Conservation (phyloP, 2,329 filamentous ascomycete species). For the Chrysosporium keratinophilum region DNA sequence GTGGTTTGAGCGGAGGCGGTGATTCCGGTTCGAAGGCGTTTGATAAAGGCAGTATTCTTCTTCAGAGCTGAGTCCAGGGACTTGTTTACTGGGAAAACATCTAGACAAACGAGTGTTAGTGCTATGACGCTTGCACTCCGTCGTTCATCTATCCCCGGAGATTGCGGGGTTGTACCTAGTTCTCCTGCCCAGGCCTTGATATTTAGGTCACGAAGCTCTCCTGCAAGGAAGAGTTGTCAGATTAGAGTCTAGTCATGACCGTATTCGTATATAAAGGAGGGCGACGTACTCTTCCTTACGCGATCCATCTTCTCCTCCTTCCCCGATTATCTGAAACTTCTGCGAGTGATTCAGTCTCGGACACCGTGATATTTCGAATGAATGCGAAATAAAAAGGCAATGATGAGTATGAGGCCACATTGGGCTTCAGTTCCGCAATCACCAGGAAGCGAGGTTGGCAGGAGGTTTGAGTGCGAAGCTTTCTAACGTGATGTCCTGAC, state of each 20-base stretch:
- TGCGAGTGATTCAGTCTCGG: conserved; percentile 1
- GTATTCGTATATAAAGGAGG: neutral
- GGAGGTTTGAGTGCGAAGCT: conserved; percentile 1
- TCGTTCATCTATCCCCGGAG: neutral
- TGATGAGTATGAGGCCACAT: conserved; percentile 13
- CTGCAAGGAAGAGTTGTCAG: conserved; percentile 37
- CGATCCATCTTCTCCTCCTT: conserved; percentile 36
- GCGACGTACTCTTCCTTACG: conserved; percentile 39
- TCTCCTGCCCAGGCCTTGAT: conserved; percentile 80
- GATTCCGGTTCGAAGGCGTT: conserved; percentile 82
- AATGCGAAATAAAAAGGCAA: conserved; percentile 9
- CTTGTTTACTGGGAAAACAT: conserved; percentile 64
- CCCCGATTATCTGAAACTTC: conserved; percentile 5
- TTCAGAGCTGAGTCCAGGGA: conserved; percentile 90
- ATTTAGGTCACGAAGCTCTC: conserved; percentile 84
- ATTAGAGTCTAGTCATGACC: neutral
- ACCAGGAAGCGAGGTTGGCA: neutral
- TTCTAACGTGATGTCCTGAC: neutral
- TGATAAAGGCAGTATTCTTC: conserved; percentile 98
- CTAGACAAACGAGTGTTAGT: conserved; percentile 37
- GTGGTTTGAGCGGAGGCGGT: conserved; percentile 67
- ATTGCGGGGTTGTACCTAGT: conserved; percentile 48
- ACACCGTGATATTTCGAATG: conserved; percentile 6
- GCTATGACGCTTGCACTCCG: conserved; percentile 11
- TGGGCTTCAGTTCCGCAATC: conserved; percentile 2